Evolutionary conservation across 352 stramenopile genomes (phyloP), one percentile per base, ranked within the genome.

Genomic region (Phytophthora vignae): DNA sequence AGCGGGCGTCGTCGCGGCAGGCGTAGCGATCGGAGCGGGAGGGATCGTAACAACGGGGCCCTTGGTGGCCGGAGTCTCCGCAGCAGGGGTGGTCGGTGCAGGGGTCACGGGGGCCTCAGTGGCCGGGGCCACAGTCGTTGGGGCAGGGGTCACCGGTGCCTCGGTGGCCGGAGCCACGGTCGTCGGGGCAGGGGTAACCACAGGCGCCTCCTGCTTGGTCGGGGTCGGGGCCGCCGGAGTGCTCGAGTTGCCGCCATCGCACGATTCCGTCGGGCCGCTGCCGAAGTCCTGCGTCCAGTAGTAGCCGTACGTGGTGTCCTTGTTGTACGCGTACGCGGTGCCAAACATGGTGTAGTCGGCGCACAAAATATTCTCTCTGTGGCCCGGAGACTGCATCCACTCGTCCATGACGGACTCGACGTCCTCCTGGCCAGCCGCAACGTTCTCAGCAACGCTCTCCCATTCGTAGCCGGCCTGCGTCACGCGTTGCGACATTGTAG

Each of bases 231-330:
- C 12, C 33, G 33, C 33, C 9, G 33, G 33, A 40, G 33, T 40
- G 33, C 9, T 40, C 33, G 33, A 40, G 33, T 40, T 49, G 42
- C 42, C 42, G n/a, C 42, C 21, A n/a, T 84, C 77, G 54, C 72
- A 82, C 10, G 6, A 36, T 48, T 89, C 75, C 4, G 21, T 66
- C 36, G 10, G 40, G 40, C 79, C 59, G 0, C 40, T 57, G 22
- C 60, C 78, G 62, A 88, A 91, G 65, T 85, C 65, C 63, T 88
- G 72, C 38, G 77, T 88, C 78, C 81, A 88, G 69, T 79, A 88
- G 67, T 82, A 60, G 11, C 67, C 54, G 67, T 78, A 83, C 22
- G 42, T 71, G 33, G 27, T 70, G 7, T 63, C 9, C 0, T 27
- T 11, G 49, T 73, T 78, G 62, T 65, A 73, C 3, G 69, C 42